Conservation (phyloP, 208 protist genomes). For the Leishmania aethiopica region DNA sequence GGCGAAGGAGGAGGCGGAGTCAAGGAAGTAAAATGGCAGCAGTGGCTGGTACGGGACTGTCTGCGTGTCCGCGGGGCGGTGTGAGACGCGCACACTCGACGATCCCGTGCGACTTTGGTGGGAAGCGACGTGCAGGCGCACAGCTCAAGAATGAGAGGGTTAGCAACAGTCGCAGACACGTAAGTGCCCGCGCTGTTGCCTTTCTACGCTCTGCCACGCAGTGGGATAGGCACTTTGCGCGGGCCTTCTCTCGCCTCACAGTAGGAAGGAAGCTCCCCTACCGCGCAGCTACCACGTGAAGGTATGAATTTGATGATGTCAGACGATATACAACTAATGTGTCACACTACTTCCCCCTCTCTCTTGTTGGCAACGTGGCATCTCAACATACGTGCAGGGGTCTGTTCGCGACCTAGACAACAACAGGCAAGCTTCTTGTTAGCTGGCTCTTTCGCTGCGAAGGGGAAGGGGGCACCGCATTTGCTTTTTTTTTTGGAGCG, state of each 20-base stretch:
- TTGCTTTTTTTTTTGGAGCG: neutral
- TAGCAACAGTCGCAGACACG: neutral
- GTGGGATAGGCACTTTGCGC: neutral
- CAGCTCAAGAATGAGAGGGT: neutral
- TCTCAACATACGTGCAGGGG: neutral
- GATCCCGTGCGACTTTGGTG: no score
- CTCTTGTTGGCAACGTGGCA: neutral
- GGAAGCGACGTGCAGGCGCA: no score
- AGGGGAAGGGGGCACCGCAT: neutral
- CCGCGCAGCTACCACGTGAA: neutral
- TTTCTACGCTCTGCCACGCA: neutral
- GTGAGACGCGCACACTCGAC: neutral
- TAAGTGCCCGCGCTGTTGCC: no score
- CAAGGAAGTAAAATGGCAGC: neutral
- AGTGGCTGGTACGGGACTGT: no score
- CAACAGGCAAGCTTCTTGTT: neutral
- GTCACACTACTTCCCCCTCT: neutral
- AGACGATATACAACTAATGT: no score
- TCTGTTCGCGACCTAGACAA: neutral
- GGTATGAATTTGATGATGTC: neutral
- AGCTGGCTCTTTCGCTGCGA: neutral
- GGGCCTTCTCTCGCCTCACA: neutral
- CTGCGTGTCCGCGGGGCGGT: neutral
- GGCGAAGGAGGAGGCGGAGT: constrained; percentile 41
- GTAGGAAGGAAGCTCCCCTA: neutral